Conservation (phyloP, 2,329 filamentous ascomycete genomes). For the Cladosporium sp. region DNA sequence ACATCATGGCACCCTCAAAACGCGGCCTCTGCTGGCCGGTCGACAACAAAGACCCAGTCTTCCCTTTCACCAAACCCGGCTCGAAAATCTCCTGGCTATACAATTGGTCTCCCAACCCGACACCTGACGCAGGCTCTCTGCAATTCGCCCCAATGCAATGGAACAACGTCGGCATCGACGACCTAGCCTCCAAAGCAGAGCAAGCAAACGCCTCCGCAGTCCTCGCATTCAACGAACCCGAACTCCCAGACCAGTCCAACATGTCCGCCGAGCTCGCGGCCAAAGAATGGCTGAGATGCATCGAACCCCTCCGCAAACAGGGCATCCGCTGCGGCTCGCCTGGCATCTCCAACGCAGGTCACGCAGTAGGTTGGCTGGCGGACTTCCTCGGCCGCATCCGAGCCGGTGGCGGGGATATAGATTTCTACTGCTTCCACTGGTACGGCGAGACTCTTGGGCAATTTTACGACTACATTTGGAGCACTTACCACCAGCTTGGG, state of each 20-base stretch:
- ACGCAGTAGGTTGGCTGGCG: conserved; percentile 25
- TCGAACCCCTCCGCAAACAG: conserved; percentile 27
- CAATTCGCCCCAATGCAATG: conserved; percentile 32
- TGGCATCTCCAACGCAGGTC: conserved; percentile 27
- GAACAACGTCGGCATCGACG: conserved; percentile 27
- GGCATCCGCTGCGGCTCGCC: conserved; percentile 27
- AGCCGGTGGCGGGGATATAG: conserved; percentile 24
- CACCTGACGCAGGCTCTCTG: conserved; percentile 21
- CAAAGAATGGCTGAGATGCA: conserved; percentile 22
- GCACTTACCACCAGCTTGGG: conserved; percentile 25
- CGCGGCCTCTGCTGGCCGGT: conserved; percentile 32
- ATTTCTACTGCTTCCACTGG: conserved; percentile 31
- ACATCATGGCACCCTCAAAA: conserved; percentile 18
- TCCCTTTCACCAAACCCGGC: conserved; percentile 29
- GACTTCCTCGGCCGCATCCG: conserved; percentile 26
- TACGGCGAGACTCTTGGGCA: conserved; percentile 26
- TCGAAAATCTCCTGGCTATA: conserved; percentile 32
- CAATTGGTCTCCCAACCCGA: conserved; percentile 30
- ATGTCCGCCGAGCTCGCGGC: conserved; percentile 26
- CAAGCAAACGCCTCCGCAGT: conserved; percentile 13
- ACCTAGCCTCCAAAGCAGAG: conserved; percentile 21
- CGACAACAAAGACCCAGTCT: conserved; percentile 23
- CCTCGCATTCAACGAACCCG: conserved; percentile 32
- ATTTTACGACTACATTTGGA: conserved; percentile 34
- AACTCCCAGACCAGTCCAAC: conserved; percentile 30